Percentiles rank a stretch among this genome's conserved stretches.
These are phyloP conservation scores for Phytophthora fragariae DNA, from an alignment of 352 stramenopile genomes.

Conservation along the genomic window DNA sequence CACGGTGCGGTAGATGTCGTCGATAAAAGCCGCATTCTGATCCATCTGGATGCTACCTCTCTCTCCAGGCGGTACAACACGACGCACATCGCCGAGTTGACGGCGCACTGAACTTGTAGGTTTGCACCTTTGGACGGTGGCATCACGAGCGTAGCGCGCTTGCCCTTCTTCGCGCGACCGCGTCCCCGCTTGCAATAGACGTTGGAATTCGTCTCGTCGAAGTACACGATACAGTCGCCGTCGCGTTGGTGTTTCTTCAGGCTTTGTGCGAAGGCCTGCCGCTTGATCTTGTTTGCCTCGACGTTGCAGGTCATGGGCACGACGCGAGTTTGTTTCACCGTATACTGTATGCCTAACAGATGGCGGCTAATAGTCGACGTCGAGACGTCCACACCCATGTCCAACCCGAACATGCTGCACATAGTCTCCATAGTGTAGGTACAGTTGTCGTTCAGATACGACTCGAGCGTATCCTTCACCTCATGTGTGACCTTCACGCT, in stretches of 20 bases:
- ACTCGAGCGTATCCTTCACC: too few relatives aligned
- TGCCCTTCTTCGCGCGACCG: background rate
- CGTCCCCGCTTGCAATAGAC: background rate
- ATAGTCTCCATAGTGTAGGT: conserved; percentile 1
- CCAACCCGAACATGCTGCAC: background rate
- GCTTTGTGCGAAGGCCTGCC: background rate
- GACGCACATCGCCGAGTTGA: background rate
- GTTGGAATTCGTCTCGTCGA: conserved; percentile 3
- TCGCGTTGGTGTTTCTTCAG: background rate
- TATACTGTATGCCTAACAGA: conserved; percentile 2
- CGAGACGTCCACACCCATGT: background rate
- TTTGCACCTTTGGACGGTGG: conserved; percentile 5
- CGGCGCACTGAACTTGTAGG: conserved; percentile 14
- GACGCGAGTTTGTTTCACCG: background rate
- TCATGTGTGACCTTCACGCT: too few relatives aligned
- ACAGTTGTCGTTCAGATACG: conserved; percentile 3
- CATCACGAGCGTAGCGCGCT: conserved; percentile 1
- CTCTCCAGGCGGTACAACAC: conserved; percentile 1
- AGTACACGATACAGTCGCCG: conserved; percentile 13
- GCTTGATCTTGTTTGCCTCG: conserved; percentile 10
- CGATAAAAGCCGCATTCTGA: too few relatives aligned
- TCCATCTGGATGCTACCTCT: too few relatives aligned
- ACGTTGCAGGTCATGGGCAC: conserved; percentile 23
- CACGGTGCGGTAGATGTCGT: too few relatives aligned
- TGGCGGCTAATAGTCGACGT: conserved; percentile 1